Evolutionary conservation across 257 asterid genomes (phyloP).

Genomic region (Lithospermum erythrorhizon): DNA sequence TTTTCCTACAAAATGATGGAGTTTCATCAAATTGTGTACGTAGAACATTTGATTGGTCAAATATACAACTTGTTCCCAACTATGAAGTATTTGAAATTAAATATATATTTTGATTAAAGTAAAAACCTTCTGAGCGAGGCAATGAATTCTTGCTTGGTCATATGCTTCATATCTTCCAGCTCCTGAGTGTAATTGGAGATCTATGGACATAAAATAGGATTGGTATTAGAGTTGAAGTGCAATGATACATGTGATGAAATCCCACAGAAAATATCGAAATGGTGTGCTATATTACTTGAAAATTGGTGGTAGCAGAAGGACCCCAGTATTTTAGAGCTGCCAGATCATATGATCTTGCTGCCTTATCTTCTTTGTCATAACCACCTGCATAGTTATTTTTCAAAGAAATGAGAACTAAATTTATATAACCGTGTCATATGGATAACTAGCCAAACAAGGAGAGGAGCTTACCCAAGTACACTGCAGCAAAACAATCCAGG

Average conservation of each 20-base stretch:
- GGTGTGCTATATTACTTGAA: constrained; percentile 32
- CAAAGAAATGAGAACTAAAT: neutral
- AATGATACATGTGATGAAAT: no score
- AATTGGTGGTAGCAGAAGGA: constrained; percentile 78
- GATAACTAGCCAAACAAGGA: neutral
- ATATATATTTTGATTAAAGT: neutral
- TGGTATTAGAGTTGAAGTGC: neutral
- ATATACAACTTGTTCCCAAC: neutral
- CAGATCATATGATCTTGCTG: constrained; percentile 88
- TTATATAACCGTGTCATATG: neutral
- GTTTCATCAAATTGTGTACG: neutral
- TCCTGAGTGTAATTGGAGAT: constrained; percentile 26
- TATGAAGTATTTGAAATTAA: neutral
- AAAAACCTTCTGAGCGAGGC: constrained; percentile 85
- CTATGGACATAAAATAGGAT: neutral
- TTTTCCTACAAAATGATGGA: constrained; percentile 39
- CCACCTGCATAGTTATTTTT: neutral
- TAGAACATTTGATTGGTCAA: neutral
- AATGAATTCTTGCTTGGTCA: constrained; percentile 92
- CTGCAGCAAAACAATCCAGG: constrained; percentile 32
- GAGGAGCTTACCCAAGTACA: constrained; percentile 64
- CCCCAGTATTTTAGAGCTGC: constrained; percentile 95
- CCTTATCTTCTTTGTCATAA: constrained; percentile 65
- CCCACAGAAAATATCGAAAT: neutral
- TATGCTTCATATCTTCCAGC: constrained; percentile 69